Evolutionary conservation across 2,329 filamentous ascomycete genomes (phyloP), one percentile per base, ranked within the genome.

Genomic region (Alternaria longipes): DNA sequence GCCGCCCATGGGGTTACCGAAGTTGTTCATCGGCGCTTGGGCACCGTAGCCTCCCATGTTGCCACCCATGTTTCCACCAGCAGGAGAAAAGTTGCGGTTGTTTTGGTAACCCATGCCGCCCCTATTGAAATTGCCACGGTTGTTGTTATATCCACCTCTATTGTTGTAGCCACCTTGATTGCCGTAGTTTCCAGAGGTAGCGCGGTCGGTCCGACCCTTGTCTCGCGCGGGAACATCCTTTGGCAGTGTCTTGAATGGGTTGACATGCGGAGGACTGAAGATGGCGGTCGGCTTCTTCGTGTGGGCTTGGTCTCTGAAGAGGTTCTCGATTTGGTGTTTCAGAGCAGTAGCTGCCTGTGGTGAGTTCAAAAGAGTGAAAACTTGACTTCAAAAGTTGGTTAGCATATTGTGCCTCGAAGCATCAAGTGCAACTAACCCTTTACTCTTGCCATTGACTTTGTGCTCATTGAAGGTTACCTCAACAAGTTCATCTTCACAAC

Each of bases 361-460:
- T 0, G 92, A 90, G 26, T 86, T 85, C 72, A 98, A 93, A 72
- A 97, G 92, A 46, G 98, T 83, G 74, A 94, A 98, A 5, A 90
- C 93, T 83, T 90, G 88, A 41, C 87, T 89, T 64, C 54, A 55
- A 26, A 14, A 42, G 18, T 12, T 12, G 52, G 56, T 74, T 34
- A 74, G 66, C 46, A 40, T 41, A 24, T 34, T 42, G 24, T 12
- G 4, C 3, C 8, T 40, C 4, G 22, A 20, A 30, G 6, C 1
- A 4, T 40, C 7, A 8, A 51, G 32, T 32, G 20, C 20, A 16
- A 80, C 89, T 66, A 85, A 97, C 94, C 95, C 94, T 83, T 98
- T 97, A 81, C 93, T 97, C 82, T 99, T 99, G 70, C 95, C 95
- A 70, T 99, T 99, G 49, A 98, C 94, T 78, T 99, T 99, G 81